Base-by-base conservation (phyloP, 371 early-diverging fungal species). In the Blakeslea trispora region DNA sequence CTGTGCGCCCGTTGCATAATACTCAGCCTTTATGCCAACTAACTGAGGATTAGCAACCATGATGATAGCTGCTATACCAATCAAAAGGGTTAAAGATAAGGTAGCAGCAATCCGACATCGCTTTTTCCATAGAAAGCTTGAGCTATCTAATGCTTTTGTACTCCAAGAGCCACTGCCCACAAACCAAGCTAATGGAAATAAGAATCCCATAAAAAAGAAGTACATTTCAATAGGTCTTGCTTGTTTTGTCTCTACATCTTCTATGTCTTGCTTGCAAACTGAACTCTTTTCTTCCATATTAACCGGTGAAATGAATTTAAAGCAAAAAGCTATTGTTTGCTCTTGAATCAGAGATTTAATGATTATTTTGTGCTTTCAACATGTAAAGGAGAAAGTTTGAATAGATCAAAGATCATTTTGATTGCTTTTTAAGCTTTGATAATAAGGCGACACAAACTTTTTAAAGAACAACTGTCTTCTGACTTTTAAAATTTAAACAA, bases 51-150 rank as follows among this genome's bases (percentile, higher is more conserved):
- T 68, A 1, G 69, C 49, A 13, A 77, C 67, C 75, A 74, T 72
- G 0, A 72, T 46, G 1, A 67, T 41, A 8, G 67, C 71, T 0
- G 50, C 63, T 9, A 61, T 28, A 1, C 74, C 73, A 48, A 71
- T 69, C 4, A 57, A 5, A 9, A 49, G 5, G 1, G 69, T 70
- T 18, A 77, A 39, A 5, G 55, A 34, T 9, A 77, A 43, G 1
- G 75, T 74, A 1, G 71, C 62, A n/a, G 75, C 72, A 37, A 77
- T 72, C 6, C 71, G 64, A 41, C 78, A 77, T 9, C 71, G 61
- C n/a, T 72, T 77, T 48, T 69, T 72, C 78, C 78, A 77, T 9
- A 59, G 17, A 37, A 60, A 64, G 4, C 44, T 50, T 1, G 45
- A 46, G 41, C 42, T 40, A 32, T 45, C 45, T 17, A 40, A 18